A percentile compares a stretch with the other conserved stretches of the same genome.
These are phyloP conservation scores for Senna tora DNA, from an alignment of 306 rosid species.

Conservation along the genomic window DNA sequence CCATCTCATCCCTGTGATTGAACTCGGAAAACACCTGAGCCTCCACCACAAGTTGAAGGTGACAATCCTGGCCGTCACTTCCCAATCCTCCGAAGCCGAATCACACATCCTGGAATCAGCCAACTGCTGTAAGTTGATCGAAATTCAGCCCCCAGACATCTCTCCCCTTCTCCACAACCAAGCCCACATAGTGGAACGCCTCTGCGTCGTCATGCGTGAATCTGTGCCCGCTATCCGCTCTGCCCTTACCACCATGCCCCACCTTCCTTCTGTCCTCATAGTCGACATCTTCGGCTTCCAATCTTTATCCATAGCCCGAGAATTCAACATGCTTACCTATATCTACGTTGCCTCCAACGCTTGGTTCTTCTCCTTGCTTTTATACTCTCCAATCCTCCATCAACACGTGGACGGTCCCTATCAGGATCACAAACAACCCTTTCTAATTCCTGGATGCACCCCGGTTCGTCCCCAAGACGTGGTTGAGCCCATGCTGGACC, in stretches of 20 bases:
- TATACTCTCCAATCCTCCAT: conserved; percentile 35
- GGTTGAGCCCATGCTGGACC: conserved; percentile 45
- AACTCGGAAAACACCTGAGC: conserved; percentile 50
- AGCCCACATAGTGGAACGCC: neutral
- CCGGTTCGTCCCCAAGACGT: conserved; percentile 43
- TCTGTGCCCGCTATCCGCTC: conserved; percentile 25
- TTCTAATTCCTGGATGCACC: conserved; percentile 43
- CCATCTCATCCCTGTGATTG: conserved; percentile 55
- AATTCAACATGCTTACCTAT: conserved; percentile 39
- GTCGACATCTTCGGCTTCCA: conserved; percentile 51
- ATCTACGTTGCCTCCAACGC: conserved; percentile 38
- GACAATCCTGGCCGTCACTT: conserved; percentile 48
- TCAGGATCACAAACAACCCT: conserved; percentile 33
- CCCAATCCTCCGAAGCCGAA: conserved; percentile 42
- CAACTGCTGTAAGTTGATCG: conserved; percentile 37
- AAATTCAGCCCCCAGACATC: conserved; percentile 39
- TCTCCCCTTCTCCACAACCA: conserved; percentile 14
- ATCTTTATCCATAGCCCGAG: conserved; percentile 39
- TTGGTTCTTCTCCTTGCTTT: conserved; percentile 38
- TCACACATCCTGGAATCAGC: conserved; percentile 34
- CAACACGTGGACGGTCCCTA: conserved; percentile 43
- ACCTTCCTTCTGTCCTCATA: conserved; percentile 34
- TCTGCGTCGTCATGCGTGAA: conserved; percentile 44
- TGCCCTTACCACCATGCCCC: conserved; percentile 1
- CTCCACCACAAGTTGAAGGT: conserved; percentile 37